Base-by-base conservation (phyloP, 129 eudicot genomes). In the Erigeron canadensis region DNA sequence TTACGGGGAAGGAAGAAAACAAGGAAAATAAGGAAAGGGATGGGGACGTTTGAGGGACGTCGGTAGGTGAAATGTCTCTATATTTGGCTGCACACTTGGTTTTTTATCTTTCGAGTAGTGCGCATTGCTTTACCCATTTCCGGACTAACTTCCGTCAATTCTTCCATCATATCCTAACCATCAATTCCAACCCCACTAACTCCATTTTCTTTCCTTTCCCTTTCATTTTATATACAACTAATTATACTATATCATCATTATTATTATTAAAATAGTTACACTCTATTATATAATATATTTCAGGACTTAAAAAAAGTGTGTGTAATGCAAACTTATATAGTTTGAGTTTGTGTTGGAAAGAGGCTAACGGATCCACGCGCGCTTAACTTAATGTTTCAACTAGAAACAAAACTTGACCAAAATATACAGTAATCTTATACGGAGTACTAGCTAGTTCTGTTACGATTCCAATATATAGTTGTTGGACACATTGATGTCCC, bases 51-150 rank as follows among this genome's bases (percentile, higher is more conserved):
- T 69, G 51, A 70, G 18, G 43, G 69, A 56, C 74, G 51, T 45
- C 17, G 66, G 71, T 70, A 1, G 76, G 77, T 78, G 73, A 78
- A 43, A 53, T 78, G 81, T 78, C 77, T 67, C 80, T 64, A 56
- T 71, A 23, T 78, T 78, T 63, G 43, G 77, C 53, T 71, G 68
- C 73, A 71, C 77, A 71, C 66, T 51, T 70, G 22, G 16, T 34
- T 39, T 11, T 42, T 45, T 46, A 23, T 34, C 19, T 8, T 64
- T 8, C 21, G 16, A 23, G 19, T 65, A 76, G 80, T 76, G 80
- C 74, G 61, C 44, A 71, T 41, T 2, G 21, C 7, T 63, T 63
- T 64, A 47, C 59, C 72, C 46, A 48, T 7, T 13, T 67, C 45
- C 55, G 41, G 70, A 57, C 16, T 69, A 41, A 67, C 72, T 65